These are phyloP conservation scores for Ogataea hybrid DNA, from an alignment of 1,139 yeast species.

Conservation along the genomic window DNA sequence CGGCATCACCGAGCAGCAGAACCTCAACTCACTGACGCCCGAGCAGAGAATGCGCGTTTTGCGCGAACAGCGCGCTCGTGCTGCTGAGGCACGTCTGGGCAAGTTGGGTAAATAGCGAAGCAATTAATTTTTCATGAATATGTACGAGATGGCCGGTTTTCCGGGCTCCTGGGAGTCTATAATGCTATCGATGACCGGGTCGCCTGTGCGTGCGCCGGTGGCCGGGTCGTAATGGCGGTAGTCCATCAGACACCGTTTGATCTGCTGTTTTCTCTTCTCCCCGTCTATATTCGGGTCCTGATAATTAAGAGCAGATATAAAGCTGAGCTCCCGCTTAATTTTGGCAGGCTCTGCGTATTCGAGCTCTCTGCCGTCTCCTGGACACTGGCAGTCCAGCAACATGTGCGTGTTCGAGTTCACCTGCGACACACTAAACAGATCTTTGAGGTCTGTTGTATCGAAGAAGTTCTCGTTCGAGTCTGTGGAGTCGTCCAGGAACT, in stretches of 20 bases:
- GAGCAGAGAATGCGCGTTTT: constrained; percentile 75
- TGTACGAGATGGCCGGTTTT: constrained; percentile 24
- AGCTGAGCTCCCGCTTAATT: constrained; percentile 29
- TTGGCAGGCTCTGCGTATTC: constrained; percentile 20
- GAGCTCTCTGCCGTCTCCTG: constrained; percentile 43
- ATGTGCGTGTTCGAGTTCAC: constrained; percentile 81
- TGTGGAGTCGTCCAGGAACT: constrained; percentile 59
- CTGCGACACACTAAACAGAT: constrained; percentile 61
- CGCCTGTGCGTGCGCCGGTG: constrained; percentile 20
- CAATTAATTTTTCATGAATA: constrained; percentile 20
- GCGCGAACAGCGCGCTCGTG: constrained; percentile 94
- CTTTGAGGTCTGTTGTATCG: constrained; percentile 63
- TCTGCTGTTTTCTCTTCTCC: constrained; percentile 36
- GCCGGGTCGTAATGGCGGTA: constrained; percentile 61
- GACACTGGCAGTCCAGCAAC: constrained; percentile 69
- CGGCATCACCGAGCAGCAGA: constrained; percentile 26
- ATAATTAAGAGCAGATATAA: constrained; percentile 54
- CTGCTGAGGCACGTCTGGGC: constrained; percentile 78
- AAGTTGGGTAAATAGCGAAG: neutral
- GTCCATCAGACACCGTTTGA: constrained; percentile 57
- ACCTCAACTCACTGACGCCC: constrained; percentile 43
- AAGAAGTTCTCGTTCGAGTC: constrained; percentile 52
- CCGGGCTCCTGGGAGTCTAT: constrained; percentile 20
- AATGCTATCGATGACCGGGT: constrained; percentile 26
- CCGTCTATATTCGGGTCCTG: constrained; percentile 25